Evolutionary conservation across 352 stramenopile genomes (phyloP).

Genomic region (Globisporangium spinosum): DNA sequence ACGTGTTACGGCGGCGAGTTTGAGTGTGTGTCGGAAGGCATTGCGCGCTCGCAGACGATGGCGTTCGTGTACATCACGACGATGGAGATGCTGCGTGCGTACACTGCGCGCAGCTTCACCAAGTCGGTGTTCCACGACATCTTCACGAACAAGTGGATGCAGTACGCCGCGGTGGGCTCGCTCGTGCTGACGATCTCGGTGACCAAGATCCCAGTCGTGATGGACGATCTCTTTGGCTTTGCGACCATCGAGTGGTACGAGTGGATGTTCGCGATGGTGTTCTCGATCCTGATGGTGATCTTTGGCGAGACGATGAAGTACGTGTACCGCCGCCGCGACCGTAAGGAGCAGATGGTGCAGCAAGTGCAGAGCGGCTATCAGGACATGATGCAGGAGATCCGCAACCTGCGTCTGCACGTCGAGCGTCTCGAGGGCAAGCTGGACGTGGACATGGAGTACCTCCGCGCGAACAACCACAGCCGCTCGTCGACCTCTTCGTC

Average conservation of each 20-base stretch:
- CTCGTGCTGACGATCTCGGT: conserved; percentile 56
- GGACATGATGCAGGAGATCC: conserved; percentile 51
- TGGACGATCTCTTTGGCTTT: conserved; percentile 68
- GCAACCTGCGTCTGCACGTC: conserved; percentile 51
- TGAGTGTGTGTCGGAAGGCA: conserved; percentile 60
- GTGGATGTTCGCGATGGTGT: conserved; percentile 68
- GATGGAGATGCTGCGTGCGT: conserved; percentile 71
- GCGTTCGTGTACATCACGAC: conserved; percentile 76
- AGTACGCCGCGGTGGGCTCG: conserved; percentile 59
- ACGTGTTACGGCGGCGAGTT: conserved; percentile 50
- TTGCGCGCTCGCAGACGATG: conserved; percentile 66
- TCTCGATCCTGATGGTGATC: conserved; percentile 60
- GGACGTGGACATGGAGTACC: conserved; percentile 43
- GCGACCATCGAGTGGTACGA: conserved; percentile 68
- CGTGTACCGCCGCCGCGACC: conserved; percentile 55
- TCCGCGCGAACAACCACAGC: conserved; percentile 32
- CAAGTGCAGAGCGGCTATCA: conserved; percentile 41
- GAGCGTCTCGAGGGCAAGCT: conserved; percentile 60
- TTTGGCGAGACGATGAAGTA: conserved; percentile 73
- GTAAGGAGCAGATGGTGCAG: conserved; percentile 32
- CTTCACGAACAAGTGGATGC: conserved; percentile 81
- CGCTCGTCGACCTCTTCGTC: conserved; percentile 59
- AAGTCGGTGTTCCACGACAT: conserved; percentile 70
- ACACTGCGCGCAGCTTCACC: conserved; percentile 74
- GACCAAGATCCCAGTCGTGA: conserved; percentile 66